Base-by-base conservation (phyloP, 345 rosid genomes). In the Dimocarpus longan region DNA sequence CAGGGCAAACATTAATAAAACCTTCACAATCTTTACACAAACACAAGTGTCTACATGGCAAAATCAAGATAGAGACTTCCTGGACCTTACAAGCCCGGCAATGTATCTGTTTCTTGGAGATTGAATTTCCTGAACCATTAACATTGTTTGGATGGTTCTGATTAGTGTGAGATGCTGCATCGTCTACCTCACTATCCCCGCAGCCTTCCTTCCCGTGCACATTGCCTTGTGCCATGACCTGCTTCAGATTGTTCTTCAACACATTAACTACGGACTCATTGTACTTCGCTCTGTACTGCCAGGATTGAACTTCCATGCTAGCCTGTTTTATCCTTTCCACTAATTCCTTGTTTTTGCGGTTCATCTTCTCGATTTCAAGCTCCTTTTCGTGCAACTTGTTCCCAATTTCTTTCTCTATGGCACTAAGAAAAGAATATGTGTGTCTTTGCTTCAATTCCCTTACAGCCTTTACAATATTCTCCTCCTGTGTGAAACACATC, bases 21-120 rank as follows among this genome's bases (percentile, higher is more conserved):
- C 80, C 85, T 73, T 84, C 91, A 70, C 93, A 93, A 46, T 90
- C 97, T 84, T 81, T 89, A 85, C 95, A 93, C 80, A 93, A 83
- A 66, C 93, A 84, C 84, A 93, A 85, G 77, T 89, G 95, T 77
- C 92, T 85, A 78, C 93, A 93, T 5, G 95, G 97, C 87, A 87
- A 82, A 71, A 90, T 76, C 84, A 91, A 74, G 76, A 90, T 80
- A 6, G 87, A 82, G 13, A 89, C 92, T 79, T 87, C 93, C 78
- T 81, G 89, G 0, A 60, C 78, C 70, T 86, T 86, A 78, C 94
- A 91, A 66, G 86, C 81, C 80, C 81, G 85, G 88, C 93, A 90
- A 72, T 73, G 77, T 78, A 82, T 81, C 86, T 80, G 85, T 68
- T 80, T 80, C 26, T n/a, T 48, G 68, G 70, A 52, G 50, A 43